Evolutionary conservation across 2,329 filamentous ascomycete species (phyloP), one percentile per base, ranked within the genome.

Genomic region (Pleurostoma richardsiae): DNA sequence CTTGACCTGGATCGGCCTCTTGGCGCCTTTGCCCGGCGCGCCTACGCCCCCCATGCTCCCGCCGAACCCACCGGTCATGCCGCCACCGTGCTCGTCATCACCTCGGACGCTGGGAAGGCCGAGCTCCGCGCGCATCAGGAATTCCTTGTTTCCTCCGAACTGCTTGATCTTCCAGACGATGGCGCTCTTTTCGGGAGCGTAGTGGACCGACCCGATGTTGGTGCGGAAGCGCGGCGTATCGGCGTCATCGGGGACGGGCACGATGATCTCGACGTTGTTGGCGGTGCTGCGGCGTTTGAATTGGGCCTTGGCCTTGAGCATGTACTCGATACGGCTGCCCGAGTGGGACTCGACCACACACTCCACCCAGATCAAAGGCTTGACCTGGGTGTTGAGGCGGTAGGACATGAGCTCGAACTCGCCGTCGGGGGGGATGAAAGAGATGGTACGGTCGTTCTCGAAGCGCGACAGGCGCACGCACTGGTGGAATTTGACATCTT

Each of bases 81-180:
- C 92, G 52, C 92, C 92, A 39, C 92, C 92, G 59, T 89, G 88
- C 68, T 97, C 92, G 60, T 97, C 92, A 56, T 97, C 92, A 43
- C 92, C 92, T 54, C 94, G 85, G 26, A 99, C 94, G 49, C 89
- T 95, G 0, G 94, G 94, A 40, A 99, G 74, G 43, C 94, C 94
- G 10, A 99, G 78, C 72, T 99, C 94, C 19, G 94, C 94, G 47
- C 94, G 87, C 94, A 99, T 99, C 57, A 99, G 76, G 61, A 99
- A 99, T 64, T 99, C 94, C 70, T 99, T 99, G 57, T 85, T 83
- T n/a, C 94, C 94, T 40, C 94, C 94, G 67, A 99, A 99, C 62
- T 99, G 94, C 76, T 99, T 99, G 67, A 99, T 99, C 76, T 99
- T 99, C 94, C 94, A 99, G 43, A 99, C 88, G 57, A 99, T 99